phyloP scores from a whole-genome alignment of 768 basidiomycete genomes.

The Rhizopogon vinicolor region DNA sequence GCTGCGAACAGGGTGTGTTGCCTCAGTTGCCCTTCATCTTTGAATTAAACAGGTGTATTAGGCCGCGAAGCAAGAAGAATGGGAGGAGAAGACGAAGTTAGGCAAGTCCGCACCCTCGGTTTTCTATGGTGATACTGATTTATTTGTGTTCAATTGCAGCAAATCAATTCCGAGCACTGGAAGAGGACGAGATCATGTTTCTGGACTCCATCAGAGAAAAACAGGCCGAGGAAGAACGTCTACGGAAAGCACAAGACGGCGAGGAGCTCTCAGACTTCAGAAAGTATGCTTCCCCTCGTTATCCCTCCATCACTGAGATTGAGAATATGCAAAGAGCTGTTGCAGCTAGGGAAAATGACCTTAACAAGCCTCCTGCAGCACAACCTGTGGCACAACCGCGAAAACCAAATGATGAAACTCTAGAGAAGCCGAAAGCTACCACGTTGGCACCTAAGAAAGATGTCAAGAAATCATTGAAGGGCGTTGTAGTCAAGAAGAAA shows the following conservation, averaged over 20 bases:
- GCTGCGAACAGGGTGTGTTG: conserved; percentile 76
- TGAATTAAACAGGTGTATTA: conserved; percentile 24
- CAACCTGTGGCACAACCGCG: conserved; percentile 29
- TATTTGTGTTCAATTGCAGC: conserved; percentile 35
- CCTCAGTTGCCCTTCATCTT: background rate
- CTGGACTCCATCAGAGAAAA: conserved; percentile 78
- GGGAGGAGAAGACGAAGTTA: conserved; percentile 87
- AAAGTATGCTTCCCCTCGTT: conserved; percentile 45
- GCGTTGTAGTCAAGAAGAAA: conserved; percentile 79
- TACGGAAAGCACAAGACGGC: conserved; percentile 69
- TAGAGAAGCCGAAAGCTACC: conserved; percentile 24
- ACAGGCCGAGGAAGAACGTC: conserved; percentile 70
- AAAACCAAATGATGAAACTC: conserved; percentile 20
- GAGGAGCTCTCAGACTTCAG: conserved; percentile 77
- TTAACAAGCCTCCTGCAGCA: conserved; percentile 35
- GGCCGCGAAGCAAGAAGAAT: conserved; percentile 91
- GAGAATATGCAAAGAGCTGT: conserved; percentile 45
- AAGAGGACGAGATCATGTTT: conserved; percentile 89
- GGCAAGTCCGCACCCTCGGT: conserved; percentile 21
- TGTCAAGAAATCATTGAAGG: conserved; percentile 64
- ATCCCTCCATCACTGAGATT: conserved; percentile 1
- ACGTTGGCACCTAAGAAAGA: conserved; percentile 51
- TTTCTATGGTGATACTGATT: conserved; percentile 4
- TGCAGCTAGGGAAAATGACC: conserved; percentile 58
- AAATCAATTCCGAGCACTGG: conserved; percentile 84